Percentiles rank a stretch among this genome's conserved stretches.
These are phyloP conservation scores for Penicillium atrosanguineum DNA, from an alignment of 495 filamentous ascomycete species.

Conservation along the genomic window DNA sequence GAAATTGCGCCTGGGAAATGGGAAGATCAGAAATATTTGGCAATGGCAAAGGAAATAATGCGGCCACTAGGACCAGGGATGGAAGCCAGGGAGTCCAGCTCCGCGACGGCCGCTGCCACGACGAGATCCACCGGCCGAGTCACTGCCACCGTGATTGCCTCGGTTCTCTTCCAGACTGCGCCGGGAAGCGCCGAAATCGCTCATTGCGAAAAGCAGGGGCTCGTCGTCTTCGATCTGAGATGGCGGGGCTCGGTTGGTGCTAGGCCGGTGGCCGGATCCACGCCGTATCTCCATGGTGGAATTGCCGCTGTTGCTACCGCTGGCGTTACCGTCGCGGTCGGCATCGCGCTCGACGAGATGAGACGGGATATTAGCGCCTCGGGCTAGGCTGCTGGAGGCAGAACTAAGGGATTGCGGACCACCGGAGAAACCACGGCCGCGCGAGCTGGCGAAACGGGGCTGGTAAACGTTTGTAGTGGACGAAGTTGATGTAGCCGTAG, in stretches of 20 bases:
- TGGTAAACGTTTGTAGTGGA: slow-evolving; percentile 39
- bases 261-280: slow-evolving; percentile 32
- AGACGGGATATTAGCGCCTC: slow-evolving; percentile 34
- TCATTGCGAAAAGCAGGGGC: slow-evolving; percentile 83
- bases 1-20: slow-evolving; percentile 1
- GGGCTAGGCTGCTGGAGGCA: slow-evolving; percentile 43
- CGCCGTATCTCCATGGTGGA: slow-evolving; percentile 37
- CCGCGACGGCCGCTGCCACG: slow-evolving; percentile 42
- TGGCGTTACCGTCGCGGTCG: slow-evolving; percentile 51
- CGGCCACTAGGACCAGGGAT: slow-evolving; percentile 28
- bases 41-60: background rate
- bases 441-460: slow-evolving; percentile 39
- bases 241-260: slow-evolving; percentile 31
- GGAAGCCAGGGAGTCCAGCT: slow-evolving; percentile 32
- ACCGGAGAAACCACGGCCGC: slow-evolving; percentile 41
- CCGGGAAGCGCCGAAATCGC: slow-evolving; percentile 68
- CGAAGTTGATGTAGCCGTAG: slow-evolving; percentile 36
- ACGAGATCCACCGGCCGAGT: slow-evolving; percentile 34
- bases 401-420: slow-evolving; percentile 43
- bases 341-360: slow-evolving; percentile 37
- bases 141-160: slow-evolving; percentile 37
- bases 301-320: slow-evolving; percentile 50
- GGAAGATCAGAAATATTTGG: background rate
- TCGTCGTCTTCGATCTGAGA: slow-evolving; percentile 66
- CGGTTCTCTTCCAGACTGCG: slow-evolving; percentile 71